Percentiles rank a stretch among this genome's conserved stretches.
These are phyloP conservation scores for Ceratocystiopsis minuta DNA, from an alignment of 2,329 filamentous ascomycete species.

Conservation along the genomic window DNA sequence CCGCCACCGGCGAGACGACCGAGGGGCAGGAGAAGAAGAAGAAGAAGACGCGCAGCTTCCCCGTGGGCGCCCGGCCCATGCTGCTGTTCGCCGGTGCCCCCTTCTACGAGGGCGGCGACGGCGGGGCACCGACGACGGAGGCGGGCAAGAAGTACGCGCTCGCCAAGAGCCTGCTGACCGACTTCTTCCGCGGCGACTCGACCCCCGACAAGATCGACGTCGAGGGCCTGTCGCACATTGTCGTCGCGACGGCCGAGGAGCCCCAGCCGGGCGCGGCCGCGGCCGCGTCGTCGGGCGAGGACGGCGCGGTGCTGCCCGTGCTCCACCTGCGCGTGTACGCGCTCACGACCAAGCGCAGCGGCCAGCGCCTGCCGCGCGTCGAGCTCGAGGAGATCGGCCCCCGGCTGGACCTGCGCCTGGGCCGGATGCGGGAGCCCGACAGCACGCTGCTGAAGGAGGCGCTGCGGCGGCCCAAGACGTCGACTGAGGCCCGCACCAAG, in stretches of 20 bases:
- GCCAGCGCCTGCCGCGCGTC: slow-evolving; percentile 72
- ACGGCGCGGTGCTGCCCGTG: slow-evolving; percentile 31
- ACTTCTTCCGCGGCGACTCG: slow-evolving; percentile 74
- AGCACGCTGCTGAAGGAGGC: slow-evolving; percentile 71
- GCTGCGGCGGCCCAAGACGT: slow-evolving; percentile 64
- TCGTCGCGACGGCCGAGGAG: slow-evolving; percentile 65
- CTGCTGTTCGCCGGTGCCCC: slow-evolving; percentile 63
- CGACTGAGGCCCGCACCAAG: slow-evolving; percentile 57
- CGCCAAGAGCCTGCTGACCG: slow-evolving; percentile 70
- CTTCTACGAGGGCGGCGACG: slow-evolving; percentile 47
- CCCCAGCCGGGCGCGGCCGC: slow-evolving; percentile 2
- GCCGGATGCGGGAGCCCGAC: slow-evolving; percentile 64
- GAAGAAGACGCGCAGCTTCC: slow-evolving; percentile 31
- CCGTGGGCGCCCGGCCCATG: slow-evolving; percentile 74
- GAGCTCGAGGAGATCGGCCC: slow-evolving; percentile 31
- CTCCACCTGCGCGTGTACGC: slow-evolving; percentile 66
- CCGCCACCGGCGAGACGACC: background rate
- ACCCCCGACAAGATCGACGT: slow-evolving; percentile 73
- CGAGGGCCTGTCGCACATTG: slow-evolving; percentile 80
- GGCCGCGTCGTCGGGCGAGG: slow-evolving; percentile 10
- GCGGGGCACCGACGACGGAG: slow-evolving; percentile 15
- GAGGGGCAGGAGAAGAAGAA: too few species aligned
- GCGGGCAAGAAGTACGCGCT: slow-evolving; percentile 42
- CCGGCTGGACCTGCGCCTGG: slow-evolving; percentile 77
- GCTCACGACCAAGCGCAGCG: slow-evolving; percentile 69